Percentiles rank a stretch among this genome's conserved stretches.
phyloP scores from a whole-genome alignment of 2,329 filamentous ascomycete species.

The Lecanicillium sp. region DNA sequence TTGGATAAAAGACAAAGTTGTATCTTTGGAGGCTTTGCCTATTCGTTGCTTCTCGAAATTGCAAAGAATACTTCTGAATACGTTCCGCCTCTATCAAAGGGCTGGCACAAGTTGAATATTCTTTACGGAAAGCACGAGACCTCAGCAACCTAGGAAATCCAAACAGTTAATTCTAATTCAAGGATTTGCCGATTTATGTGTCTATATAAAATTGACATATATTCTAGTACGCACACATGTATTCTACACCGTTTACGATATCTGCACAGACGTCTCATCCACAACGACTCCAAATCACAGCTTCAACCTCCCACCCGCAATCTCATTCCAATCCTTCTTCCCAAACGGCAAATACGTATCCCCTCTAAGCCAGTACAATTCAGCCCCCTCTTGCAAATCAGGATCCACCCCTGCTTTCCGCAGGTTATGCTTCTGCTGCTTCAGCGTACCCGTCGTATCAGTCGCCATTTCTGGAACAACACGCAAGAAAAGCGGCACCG shows the following conservation, averaged over 20 bases:
- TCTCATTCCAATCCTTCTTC: constrained; percentile 56
- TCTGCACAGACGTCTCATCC: too few species aligned
- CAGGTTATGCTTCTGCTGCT: constrained; percentile 73
- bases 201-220: too few species aligned
- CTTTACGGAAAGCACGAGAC: too few species aligned
- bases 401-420: constrained; percentile 69
- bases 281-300: constrained; percentile 43
- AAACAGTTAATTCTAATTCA: too few species aligned
- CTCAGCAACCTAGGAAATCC: too few species aligned
- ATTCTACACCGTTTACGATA: too few species aligned
- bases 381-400: constrained; percentile 15
- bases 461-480: constrained; percentile 48
- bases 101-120: constrained; percentile 13
- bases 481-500: constrained; percentile 69
- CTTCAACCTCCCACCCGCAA: constrained; percentile 64
- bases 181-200: too few species aligned
- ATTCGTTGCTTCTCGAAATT: constrained; percentile 13
- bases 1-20: constrained; percentile 41
- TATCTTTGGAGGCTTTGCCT: constrained; percentile 12
- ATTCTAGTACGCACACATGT: too few species aligned
- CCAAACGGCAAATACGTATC: constrained; percentile 61
- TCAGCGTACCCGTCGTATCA: constrained; percentile 72
- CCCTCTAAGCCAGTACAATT: constrained; percentile 59
- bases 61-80: constrained; percentile 9
- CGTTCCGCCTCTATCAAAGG: constrained; percentile 5